A percentile compares a stretch with the other conserved stretches of the same genome.
These are phyloP conservation scores for Blepharisma japonicum DNA, from an alignment of 73 alveolate species.

Conservation along the genomic window DNA sequence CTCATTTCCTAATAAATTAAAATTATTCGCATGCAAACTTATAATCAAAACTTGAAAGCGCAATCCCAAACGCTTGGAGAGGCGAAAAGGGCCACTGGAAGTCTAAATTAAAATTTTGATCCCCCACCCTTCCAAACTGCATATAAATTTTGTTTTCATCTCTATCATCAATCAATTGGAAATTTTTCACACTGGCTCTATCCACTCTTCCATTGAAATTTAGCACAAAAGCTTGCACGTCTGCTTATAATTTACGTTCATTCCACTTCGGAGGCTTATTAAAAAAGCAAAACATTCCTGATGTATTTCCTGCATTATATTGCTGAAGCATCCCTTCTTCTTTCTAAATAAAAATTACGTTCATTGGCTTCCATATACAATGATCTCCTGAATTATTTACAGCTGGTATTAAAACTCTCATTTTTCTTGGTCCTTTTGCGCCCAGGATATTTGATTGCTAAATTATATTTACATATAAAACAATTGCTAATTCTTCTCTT, in stretches of 20 bases:
- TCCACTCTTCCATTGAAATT: slow-evolving; percentile 89
- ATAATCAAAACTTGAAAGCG: slow-evolving; percentile 75
- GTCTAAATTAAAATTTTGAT: slow-evolving; percentile 76
- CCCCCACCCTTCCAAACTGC: slow-evolving; percentile 87
- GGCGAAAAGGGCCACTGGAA: slow-evolving; percentile 75
- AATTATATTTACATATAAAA: slow-evolving; percentile 52
- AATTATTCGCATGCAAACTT: slow-evolving; percentile 82
- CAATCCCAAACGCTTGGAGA: slow-evolving; percentile 75
- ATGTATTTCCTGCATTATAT: slow-evolving; percentile 52
- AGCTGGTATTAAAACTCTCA: slow-evolving; percentile 75
- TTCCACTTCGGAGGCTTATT: slow-evolving; percentile 91
- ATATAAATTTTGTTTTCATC: slow-evolving; percentile 68
- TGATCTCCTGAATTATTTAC: slow-evolving; percentile 42
- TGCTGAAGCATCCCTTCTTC: slow-evolving; percentile 56
- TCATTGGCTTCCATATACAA: slow-evolving; percentile 50
- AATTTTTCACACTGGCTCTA: slow-evolving; percentile 82
- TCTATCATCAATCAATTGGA: slow-evolving; percentile 70
- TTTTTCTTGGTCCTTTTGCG: slow-evolving; percentile 88
- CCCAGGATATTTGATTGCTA: slow-evolving; percentile 72
- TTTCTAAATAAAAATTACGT: slow-evolving; percentile 29
- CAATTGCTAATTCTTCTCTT: slow-evolving; percentile 67
- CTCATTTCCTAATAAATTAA: background rate
- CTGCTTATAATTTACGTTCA: slow-evolving; percentile 35
- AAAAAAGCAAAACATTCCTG: slow-evolving; percentile 51
- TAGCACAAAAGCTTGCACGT: slow-evolving; percentile 82